Evolutionary conservation across 2,329 filamentous ascomycete genomes (phyloP).

Genomic region (Aspergillus ochraceoroseus): DNA sequence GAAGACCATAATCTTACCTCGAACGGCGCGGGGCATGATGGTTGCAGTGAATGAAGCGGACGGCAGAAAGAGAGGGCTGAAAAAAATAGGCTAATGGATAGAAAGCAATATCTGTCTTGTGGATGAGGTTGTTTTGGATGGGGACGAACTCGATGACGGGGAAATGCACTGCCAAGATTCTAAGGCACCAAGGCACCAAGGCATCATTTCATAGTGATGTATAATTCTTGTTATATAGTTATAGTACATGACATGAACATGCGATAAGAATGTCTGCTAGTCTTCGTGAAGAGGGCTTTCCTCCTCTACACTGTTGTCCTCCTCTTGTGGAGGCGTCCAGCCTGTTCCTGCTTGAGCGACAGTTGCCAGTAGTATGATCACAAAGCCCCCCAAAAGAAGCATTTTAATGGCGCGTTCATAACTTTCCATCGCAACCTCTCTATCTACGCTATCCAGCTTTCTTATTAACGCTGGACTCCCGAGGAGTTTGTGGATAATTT

Average conservation of each 20-base stretch:
- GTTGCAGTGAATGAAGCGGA: background rate
- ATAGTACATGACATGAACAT: background rate
- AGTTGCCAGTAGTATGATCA: slow-evolving; percentile 47
- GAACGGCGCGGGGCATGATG: slow-evolving; percentile 41
- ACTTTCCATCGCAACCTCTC: slow-evolving; percentile 48
- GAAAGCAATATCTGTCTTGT: background rate
- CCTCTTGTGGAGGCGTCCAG: slow-evolving; percentile 38
- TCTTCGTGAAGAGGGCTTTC: background rate
- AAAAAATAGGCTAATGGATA: background rate
- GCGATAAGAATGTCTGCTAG: background rate
- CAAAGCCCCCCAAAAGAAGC: slow-evolving; percentile 51
- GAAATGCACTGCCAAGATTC: background rate
- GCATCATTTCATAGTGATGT: no score
- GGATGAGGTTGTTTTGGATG: background rate
- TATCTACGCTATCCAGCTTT: slow-evolving; percentile 47
- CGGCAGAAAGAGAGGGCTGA: background rate
- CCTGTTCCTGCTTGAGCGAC: slow-evolving; percentile 56
- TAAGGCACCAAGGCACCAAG: slow-evolving; percentile 17
- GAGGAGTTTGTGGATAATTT: slow-evolving; percentile 52
- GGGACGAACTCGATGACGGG: no score
- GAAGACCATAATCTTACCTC: no score
- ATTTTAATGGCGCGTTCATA: slow-evolving; percentile 53
- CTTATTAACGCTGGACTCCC: slow-evolving; percentile 56
- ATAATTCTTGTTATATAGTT: no score
- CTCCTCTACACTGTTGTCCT: background rate